A percentile compares a stretch with the other conserved stretches of the same genome.
These are phyloP conservation scores for Salvia miltiorrhiza DNA, from an alignment of 257 asterid genomes.

Conservation along the genomic window DNA sequence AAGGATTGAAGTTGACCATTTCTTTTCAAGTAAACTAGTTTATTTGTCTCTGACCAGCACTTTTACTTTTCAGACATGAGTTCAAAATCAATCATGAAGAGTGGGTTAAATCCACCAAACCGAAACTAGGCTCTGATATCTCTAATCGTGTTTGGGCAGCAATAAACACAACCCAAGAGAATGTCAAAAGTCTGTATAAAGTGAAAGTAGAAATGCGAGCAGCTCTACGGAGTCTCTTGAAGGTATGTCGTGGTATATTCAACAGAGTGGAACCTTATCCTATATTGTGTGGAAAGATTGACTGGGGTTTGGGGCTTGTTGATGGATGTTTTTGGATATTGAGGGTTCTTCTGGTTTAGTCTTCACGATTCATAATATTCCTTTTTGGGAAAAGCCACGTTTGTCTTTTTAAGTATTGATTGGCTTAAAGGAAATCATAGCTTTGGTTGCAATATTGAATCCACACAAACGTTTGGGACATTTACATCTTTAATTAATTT, in stretches of 20 bases:
- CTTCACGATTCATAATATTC: neutral
- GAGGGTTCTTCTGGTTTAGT: neutral
- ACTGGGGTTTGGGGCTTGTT: neutral
- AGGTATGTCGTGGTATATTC: slow-evolving; percentile 43
- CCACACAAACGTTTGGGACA: neutral
- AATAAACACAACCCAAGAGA: slow-evolving; percentile 51
- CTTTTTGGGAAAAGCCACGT: neutral
- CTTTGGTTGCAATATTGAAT: neutral
- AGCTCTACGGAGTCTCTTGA: slow-evolving; percentile 65
- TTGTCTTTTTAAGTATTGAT: neutral
- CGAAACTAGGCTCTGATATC: slow-evolving; percentile 53
- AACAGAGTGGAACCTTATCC: slow-evolving; percentile 10
- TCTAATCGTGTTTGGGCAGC: slow-evolving; percentile 59
- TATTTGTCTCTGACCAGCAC: slow-evolving; percentile 12
- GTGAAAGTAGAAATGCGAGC: slow-evolving; percentile 78
- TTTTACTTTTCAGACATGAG: slow-evolving; percentile 60
- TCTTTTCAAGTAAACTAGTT: slow-evolving; percentile 10
- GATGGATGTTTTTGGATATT: neutral
- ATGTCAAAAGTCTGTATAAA: slow-evolving; percentile 68
- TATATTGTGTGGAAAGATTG: neutral
- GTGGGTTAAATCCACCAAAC: slow-evolving; percentile 76
- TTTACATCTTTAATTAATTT: neutral
- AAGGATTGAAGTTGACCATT: neutral
- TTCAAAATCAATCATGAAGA: slow-evolving; percentile 84
- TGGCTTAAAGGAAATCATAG: neutral